These are phyloP conservation scores for Trichoderma erinaceum DNA, from an alignment of 495 filamentous ascomycete species.

Conservation along the genomic window DNA sequence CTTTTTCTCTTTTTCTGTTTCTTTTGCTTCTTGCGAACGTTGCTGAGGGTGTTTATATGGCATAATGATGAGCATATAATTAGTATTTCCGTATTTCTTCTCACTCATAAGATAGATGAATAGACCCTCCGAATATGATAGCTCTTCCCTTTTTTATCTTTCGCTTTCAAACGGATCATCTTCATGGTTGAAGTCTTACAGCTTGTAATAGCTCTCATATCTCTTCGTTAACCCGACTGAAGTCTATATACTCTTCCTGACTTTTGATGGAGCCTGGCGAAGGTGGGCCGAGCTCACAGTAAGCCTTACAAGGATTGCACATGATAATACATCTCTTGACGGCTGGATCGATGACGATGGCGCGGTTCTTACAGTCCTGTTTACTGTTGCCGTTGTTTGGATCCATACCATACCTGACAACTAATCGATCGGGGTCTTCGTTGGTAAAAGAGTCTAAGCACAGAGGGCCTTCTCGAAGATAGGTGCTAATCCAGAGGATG, in stretches of 20 bases:
- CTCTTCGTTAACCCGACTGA: too few species aligned
- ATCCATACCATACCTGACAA: background rate
- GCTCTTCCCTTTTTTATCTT: too few species aligned
- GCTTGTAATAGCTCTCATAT: too few species aligned
- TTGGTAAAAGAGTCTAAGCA: constrained; percentile 3
- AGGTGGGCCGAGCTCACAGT: background rate
- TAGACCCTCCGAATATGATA: too few species aligned
- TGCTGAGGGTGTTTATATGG: too few species aligned
- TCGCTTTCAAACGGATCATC: too few species aligned
- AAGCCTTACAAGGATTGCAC: background rate
- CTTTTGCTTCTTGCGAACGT: too few species aligned
- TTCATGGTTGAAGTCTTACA: too few species aligned
- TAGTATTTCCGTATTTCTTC: too few species aligned
- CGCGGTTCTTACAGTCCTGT: constrained; percentile 6
- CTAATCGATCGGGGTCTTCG: background rate
- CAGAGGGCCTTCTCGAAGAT: background rate
- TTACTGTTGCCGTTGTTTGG: background rate
- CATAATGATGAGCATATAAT: too few species aligned
- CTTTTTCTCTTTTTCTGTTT: too few species aligned
- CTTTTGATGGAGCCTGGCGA: background rate
- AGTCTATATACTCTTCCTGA: background rate
- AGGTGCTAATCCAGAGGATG: background rate
- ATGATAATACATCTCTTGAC: background rate
- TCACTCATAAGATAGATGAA: too few species aligned
- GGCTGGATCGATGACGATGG: background rate